Evolutionary conservation across 345 rosid genomes (phyloP).

Genomic region (Psidium friedrichsthalianum): DNA sequence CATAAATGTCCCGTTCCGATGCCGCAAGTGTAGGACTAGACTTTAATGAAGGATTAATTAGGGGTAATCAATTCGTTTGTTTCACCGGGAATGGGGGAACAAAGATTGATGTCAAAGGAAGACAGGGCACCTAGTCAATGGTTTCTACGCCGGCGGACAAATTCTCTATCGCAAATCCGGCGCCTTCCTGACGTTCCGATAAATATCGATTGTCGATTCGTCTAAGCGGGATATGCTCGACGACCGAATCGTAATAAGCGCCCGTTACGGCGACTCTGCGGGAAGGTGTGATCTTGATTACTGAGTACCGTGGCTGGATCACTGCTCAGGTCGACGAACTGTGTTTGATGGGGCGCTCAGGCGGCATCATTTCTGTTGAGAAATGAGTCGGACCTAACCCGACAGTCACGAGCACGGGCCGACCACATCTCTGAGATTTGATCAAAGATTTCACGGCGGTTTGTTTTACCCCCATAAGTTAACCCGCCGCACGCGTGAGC

Average conservation of each 20-base stretch:
- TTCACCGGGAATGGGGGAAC: not conserved
- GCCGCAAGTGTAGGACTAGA: not conserved
- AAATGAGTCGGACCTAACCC: accelerated
- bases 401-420: accelerated
- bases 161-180: not conserved
- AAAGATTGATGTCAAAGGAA: not conserved
- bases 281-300: not conserved
- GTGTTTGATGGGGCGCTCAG: not conserved
- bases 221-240: not conserved
- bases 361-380: not conserved
- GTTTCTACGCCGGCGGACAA: not conserved
- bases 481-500: not conserved
- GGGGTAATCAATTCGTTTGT: not conserved
- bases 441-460: not conserved
- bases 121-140: not conserved
- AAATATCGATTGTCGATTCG: not conserved
- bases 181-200: not conserved
- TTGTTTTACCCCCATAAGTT: not conserved
- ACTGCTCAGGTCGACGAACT: too few relatives aligned
- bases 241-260: not conserved
- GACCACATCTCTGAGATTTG: accelerated
- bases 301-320: not conserved
- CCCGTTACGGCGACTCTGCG: not conserved
- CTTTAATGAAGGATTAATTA: not conserved
- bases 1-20: not conserved